Evolutionary conservation across 495 filamentous ascomycete genomes (phyloP).

Genomic region (Hypoxylon lienhwacheense): DNA sequence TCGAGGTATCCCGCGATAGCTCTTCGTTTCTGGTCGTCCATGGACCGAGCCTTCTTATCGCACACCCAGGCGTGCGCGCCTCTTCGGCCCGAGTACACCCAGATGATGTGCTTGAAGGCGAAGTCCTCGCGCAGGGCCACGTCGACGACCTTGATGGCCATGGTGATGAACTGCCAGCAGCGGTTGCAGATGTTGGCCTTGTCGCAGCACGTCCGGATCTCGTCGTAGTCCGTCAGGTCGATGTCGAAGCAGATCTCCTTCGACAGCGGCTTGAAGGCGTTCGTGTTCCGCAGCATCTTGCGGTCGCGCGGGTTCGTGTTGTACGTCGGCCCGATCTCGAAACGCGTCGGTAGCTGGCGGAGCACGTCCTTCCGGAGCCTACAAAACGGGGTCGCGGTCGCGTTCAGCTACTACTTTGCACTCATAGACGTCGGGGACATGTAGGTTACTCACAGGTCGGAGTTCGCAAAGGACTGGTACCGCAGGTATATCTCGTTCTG

Average conservation of each 20-base stretch:
- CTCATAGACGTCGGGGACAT: background rate
- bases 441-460: constrained; percentile 67
- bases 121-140: constrained; percentile 86
- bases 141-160: constrained; percentile 94
- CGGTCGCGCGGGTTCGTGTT: constrained; percentile 90
- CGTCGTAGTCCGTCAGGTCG: constrained; percentile 97
- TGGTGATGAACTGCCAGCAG: constrained; percentile 96
- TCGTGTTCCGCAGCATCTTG: constrained; percentile 77
- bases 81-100: constrained; percentile 96
- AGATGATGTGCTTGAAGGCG: constrained; percentile 93
- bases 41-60: constrained; percentile 76
- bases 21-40: constrained; percentile 81
- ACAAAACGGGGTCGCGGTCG: background rate
- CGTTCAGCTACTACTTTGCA: constrained; percentile 9
- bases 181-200: constrained; percentile 91
- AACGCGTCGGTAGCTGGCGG: constrained; percentile 82
- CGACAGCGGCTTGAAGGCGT: constrained; percentile 70
- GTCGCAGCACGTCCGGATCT: constrained; percentile 90
- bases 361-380: constrained; percentile 92
- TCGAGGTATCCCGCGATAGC: constrained; percentile 88
- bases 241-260: constrained; percentile 99
- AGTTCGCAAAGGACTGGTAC: constrained; percentile 85
- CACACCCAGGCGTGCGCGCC: constrained; percentile 99
- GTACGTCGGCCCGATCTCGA: constrained; percentile 97
- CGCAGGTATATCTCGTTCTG: constrained; percentile 87